phyloP scores from a whole-genome alignment of 2,329 filamentous ascomycete genomes.

The Apiospora aurea region DNA sequence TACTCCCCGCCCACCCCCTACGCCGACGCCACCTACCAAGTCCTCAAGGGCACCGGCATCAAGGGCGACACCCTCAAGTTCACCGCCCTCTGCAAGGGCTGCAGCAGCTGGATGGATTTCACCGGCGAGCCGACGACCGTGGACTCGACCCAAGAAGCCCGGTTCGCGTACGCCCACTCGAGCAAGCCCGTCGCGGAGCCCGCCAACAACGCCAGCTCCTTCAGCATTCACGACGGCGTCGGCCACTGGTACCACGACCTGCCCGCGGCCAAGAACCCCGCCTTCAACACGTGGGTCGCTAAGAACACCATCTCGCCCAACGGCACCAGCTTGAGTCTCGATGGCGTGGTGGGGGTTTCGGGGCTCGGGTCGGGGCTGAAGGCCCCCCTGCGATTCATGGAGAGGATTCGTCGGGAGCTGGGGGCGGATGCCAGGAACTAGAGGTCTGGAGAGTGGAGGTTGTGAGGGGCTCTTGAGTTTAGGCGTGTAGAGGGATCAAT shows the following conservation, averaged over 20 bases:
- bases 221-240: constrained; percentile 52
- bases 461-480: neutral
- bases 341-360: neutral
- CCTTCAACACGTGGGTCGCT: constrained; percentile 44
- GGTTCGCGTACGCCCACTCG: constrained; percentile 51
- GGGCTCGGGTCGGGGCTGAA: neutral
- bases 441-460: too few species aligned
- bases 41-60: constrained; percentile 45
- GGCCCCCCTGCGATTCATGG: neutral
- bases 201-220: constrained; percentile 43
- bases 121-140: constrained; percentile 47
- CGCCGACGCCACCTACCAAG: constrained; percentile 41
- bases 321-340: neutral
- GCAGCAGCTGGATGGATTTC: constrained; percentile 51
- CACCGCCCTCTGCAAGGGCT: constrained; percentile 47
- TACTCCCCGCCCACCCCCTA: constrained; percentile 45
- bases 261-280: constrained; percentile 40
- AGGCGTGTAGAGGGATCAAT: neutral
- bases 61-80: constrained; percentile 46
- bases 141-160: constrained; percentile 46
- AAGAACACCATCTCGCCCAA: constrained; percentile 31
- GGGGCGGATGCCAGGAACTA: neutral
- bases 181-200: constrained; percentile 47
- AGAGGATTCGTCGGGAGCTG: neutral
- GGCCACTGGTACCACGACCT: constrained; percentile 51